These are phyloP conservation scores for Aspergillus bridgeri DNA, from an alignment of 495 filamentous ascomycete species.

Conservation along the genomic window DNA sequence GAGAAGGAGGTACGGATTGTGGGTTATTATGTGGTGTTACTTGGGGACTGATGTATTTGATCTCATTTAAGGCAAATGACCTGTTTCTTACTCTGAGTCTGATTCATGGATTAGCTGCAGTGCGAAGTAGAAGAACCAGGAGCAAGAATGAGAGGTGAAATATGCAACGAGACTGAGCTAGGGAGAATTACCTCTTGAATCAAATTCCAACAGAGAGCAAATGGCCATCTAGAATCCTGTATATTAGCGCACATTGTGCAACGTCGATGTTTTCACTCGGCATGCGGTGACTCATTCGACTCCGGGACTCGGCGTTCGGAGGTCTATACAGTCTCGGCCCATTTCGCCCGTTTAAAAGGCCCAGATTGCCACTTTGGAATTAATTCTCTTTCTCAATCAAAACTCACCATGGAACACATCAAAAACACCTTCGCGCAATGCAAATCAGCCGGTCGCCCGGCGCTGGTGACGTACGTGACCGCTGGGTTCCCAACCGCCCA, in stretches of 20 bases:
- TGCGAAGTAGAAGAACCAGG: too few species aligned
- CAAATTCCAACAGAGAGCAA: too few species aligned
- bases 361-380: background rate
- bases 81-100: too few species aligned
- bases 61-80: too few species aligned
- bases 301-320: background rate
- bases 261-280: background rate
- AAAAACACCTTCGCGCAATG: constrained; percentile 73
- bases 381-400: background rate
- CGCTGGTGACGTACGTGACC: constrained; percentile 85
- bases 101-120: too few species aligned
- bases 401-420: constrained; percentile 58
- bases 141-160: too few species aligned
- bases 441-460: constrained; percentile 53
- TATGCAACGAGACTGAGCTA: too few species aligned
- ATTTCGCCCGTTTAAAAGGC: background rate
- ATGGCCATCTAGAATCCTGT: too few species aligned
- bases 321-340: background rate
- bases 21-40: too few species aligned
- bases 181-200: too few species aligned
- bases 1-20: background rate
- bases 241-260: too few species aligned
- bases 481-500: constrained; percentile 74
- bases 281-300: background rate
- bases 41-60: too few species aligned